Evolutionary conservation across 2,329 filamentous ascomycete genomes (phyloP).

Genomic region (Epichloe gansuensis): DNA sequence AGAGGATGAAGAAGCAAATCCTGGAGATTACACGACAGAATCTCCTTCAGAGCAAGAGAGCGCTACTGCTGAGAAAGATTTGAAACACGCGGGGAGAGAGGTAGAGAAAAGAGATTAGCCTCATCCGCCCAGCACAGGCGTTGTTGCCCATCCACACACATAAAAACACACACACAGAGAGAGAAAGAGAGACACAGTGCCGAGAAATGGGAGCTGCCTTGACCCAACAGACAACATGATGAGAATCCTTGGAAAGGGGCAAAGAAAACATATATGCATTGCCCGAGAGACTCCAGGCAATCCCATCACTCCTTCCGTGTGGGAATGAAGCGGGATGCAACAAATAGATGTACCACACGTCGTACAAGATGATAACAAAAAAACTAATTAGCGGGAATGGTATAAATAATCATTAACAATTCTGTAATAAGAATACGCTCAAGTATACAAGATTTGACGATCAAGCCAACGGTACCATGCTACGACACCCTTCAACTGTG

Average conservation of each 20-base stretch:
- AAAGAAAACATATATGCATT: too few species aligned
- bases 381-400: too few species aligned
- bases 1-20: conserved; percentile 11
- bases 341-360: too few species aligned
- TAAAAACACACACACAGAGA: neutral
- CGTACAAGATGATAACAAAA: too few species aligned
- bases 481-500: neutral
- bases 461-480: neutral
- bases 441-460: neutral
- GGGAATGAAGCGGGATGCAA: too few species aligned
- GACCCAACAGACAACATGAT: too few species aligned
- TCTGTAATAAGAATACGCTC: neutral
- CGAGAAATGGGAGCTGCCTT: too few species aligned
- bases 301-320: too few species aligned
- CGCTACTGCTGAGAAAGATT: neutral
- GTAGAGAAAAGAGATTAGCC: neutral
- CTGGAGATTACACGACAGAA: neutral
- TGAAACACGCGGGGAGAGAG: neutral
- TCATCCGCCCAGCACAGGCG: neutral
- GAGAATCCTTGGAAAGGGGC: too few species aligned
- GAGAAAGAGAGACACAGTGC: too few species aligned
- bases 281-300: too few species aligned
- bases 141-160: neutral
- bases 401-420: neutral
- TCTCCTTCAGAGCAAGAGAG: conserved; percentile 2